Percentiles rank a stretch among this genome's conserved stretches.
Conservation (phyloP, 495 filamentous ascomycete species). For the Beverwykella pulmonaria region DNA sequence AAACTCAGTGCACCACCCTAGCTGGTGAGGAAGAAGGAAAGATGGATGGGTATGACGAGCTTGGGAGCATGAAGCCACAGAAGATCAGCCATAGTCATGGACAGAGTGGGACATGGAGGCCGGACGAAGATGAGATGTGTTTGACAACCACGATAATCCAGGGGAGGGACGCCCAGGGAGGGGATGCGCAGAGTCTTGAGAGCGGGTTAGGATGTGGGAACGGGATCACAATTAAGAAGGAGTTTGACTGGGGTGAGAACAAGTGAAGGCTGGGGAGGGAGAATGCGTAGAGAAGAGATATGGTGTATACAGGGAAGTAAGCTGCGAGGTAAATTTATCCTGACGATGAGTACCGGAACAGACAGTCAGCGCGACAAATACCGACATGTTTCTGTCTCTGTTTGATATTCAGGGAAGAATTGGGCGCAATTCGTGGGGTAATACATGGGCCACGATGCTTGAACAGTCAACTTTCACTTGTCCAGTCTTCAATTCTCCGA, state of each 20-base stretch:
- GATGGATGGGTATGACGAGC: not conserved
- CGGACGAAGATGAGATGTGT: not conserved
- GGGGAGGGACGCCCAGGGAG: not conserved
- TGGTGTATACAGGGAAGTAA: too few species aligned
- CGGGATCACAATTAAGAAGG: not conserved
- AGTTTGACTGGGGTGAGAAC: not conserved
- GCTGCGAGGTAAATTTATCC: too few species aligned
- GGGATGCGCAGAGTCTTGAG: not conserved
- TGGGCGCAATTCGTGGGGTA: too few species aligned
- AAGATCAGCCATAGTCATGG: not conserved
- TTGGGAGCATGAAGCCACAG: not conserved
- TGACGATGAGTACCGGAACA: too few species aligned
- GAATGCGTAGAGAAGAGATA: too few species aligned
- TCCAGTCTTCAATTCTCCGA: too few species aligned
- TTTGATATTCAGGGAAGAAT: too few species aligned
- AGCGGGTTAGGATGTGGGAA: not conserved
- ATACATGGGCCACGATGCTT: too few species aligned
- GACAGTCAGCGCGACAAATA: too few species aligned
- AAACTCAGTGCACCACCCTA: conserved; percentile 9
- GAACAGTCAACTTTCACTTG: too few species aligned
- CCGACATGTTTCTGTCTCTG: too few species aligned
- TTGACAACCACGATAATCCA: not conserved
- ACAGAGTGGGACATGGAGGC: not conserved
- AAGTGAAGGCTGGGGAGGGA: not conserved
- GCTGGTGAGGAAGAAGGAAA: not conserved